Conservation (phyloP, 2,329 filamentous ascomycete species). For the Botryotinia narcissicola region DNA sequence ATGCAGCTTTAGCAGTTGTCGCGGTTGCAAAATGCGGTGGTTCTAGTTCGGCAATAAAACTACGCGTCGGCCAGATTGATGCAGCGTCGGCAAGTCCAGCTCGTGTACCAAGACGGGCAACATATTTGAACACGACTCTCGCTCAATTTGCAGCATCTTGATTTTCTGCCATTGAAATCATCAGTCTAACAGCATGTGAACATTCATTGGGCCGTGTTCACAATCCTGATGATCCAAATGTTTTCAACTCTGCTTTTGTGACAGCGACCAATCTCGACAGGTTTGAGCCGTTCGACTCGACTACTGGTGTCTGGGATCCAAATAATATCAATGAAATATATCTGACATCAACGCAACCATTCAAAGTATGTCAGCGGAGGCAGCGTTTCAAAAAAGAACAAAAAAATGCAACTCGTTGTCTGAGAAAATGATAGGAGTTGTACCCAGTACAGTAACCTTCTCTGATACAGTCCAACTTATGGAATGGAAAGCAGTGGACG, state of each 20-base stretch:
- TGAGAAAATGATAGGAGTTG: constrained; percentile 58
- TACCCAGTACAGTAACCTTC: constrained; percentile 50
- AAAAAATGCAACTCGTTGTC: constrained; percentile 50
- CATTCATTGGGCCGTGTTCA: constrained; percentile 27
- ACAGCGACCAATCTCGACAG: constrained; percentile 19
- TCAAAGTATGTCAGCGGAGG: constrained; percentile 41
- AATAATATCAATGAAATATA: constrained; percentile 49
- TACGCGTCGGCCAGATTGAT: constrained; percentile 30
- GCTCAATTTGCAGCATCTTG: constrained; percentile 28
- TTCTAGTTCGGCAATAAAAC: not conserved
- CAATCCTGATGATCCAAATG: constrained; percentile 20
- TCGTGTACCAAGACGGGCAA: constrained; percentile 26
- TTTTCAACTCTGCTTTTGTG: constrained; percentile 9
- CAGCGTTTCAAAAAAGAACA: constrained; percentile 41
- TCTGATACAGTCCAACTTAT: constrained; percentile 53
- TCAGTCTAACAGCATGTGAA: constrained; percentile 23
- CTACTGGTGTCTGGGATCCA: constrained; percentile 51
- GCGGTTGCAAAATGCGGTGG: not conserved
- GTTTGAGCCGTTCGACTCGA: constrained; percentile 43
- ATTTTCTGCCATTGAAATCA: not conserved
- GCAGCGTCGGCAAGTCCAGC: constrained; percentile 25
- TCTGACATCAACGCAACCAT: constrained; percentile 57
- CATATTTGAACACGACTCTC: constrained; percentile 18
- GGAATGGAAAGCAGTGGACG: constrained; percentile 50
- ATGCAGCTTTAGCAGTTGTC: not conserved